Evolutionary conservation across 2,329 filamentous ascomycete genomes (phyloP), one percentile per base, ranked within the genome.

Genomic region (Hymenoscyphus fructigenus): DNA sequence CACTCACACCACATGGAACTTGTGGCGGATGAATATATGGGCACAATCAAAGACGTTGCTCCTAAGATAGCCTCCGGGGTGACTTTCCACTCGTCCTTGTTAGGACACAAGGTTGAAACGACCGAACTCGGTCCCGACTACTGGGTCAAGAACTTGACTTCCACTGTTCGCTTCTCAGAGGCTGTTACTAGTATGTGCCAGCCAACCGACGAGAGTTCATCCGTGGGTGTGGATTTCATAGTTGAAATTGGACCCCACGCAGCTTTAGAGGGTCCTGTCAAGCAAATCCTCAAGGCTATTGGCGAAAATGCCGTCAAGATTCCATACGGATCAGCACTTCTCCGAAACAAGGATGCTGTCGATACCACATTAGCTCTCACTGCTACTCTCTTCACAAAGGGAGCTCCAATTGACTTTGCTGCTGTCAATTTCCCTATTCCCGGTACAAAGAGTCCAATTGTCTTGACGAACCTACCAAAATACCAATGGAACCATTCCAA

Each of bases 301-400:
- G 79, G 79, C 50, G 76, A 77, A 3, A 76, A 78, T 41, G 78
- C 78, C 0, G 75, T 77, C 55, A 80, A 80, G 65, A 74, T 81
- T 15, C 63, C 66, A 15, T 75, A 74, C 41, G 38, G 59, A 2
- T 66, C 32, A 76, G 77, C 77, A 0, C 80, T 91, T 1, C 71
- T 83, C 2, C 81, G 85, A 36, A 82, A 83, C 26, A 81, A 83
- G 61, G 77, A 83, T 59, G 80, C 81, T 0, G 81, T 82, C 1
- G 77, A 80, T 15, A 77, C 78, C 0, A 78, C 79, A 0, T 71
- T 82, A 38, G 79, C 83, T 29, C 72, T 81, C 1, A 81, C 81
- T 1, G 79, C 76, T 0, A 76, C 72, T 0, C 72, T 85, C 3
- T 83, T 82, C 67, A 74, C 75, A n/a, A 80, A 79, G 62, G 83